phyloP scores from a whole-genome alignment of 2,329 filamentous ascomycete genomes.

The Parascedosporium putredinis region DNA sequence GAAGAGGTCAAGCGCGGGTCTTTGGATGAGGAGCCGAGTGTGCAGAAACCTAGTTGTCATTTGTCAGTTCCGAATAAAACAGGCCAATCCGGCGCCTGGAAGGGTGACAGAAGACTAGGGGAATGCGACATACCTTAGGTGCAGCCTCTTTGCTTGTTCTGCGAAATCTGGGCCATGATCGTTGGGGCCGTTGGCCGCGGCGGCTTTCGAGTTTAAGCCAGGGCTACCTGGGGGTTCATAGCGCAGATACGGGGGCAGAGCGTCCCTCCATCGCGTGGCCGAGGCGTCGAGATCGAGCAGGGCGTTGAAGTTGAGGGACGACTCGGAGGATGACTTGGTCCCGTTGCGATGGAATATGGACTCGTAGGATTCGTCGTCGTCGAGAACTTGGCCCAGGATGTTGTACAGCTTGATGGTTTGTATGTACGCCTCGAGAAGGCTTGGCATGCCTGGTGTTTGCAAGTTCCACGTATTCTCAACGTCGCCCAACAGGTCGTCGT shows the following conservation, averaged over 20 bases:
- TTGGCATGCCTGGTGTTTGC: neutral
- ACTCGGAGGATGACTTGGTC: neutral
- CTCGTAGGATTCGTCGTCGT: neutral
- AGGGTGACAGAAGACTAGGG: no score
- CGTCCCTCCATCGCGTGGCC: neutral
- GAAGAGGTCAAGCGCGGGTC: neutral
- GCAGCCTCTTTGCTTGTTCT: neutral
- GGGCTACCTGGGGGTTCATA: neutral
- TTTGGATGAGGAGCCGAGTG: neutral
- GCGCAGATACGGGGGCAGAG: neutral
- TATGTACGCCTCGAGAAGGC: neutral
- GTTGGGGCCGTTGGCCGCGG: neutral
- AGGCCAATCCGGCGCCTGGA: neutral
- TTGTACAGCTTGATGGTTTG: neutral
- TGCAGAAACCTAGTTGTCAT: neutral
- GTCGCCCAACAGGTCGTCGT: neutral
- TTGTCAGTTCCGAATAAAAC: neutral
- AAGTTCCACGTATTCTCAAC: neutral
- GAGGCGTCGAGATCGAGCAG: neutral
- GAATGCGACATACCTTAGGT: neutral
- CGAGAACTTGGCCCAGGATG: neutral
- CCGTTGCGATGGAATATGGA: neutral
- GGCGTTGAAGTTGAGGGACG: neutral
- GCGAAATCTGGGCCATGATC: neutral
- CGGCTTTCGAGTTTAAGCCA: neutral